Percentiles rank a stretch among this genome's conserved stretches.
phyloP scores from a whole-genome alignment of 1,284 basidiomycete species.

The Filobasidium uniguttulatum region DNA sequence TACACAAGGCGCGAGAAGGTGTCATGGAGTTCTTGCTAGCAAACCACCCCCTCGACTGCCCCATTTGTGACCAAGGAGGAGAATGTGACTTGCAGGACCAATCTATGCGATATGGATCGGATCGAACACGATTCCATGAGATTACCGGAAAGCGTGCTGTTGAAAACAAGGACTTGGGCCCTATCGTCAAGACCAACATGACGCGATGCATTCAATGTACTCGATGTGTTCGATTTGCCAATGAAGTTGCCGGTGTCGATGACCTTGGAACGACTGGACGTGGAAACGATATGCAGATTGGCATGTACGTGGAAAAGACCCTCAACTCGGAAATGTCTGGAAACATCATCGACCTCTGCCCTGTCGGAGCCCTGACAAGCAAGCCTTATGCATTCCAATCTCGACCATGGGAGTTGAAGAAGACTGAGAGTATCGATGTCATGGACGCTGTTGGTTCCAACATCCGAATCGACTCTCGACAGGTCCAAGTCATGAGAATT shows the following conservation, averaged over 20 bases:
- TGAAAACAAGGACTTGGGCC: slow-evolving; percentile 96
- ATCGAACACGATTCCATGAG: slow-evolving; percentile 95
- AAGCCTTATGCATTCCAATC: slow-evolving; percentile 97
- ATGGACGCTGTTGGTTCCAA: slow-evolving; percentile 96
- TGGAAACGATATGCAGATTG: slow-evolving; percentile 97
- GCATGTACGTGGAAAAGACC: slow-evolving; percentile 94
- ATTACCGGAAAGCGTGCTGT: slow-evolving; percentile 94
- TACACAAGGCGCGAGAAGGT: slow-evolving; percentile 91
- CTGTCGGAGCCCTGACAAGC: slow-evolving; percentile 90
- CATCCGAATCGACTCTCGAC: slow-evolving; percentile 91
- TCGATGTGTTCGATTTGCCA: slow-evolving; percentile 95
- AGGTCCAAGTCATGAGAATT: slow-evolving; percentile 92
- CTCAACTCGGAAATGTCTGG: slow-evolving; percentile 97
- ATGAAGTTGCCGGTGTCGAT: slow-evolving; percentile 97
- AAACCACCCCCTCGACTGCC: slow-evolving; percentile 96
- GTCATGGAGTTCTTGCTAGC: slow-evolving; percentile 98
- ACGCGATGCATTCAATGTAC: slow-evolving; percentile 99
- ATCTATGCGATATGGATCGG: slow-evolving; percentile 97
- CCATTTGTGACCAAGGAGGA: slow-evolving; percentile 94
- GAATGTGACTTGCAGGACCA: slow-evolving; percentile 99
- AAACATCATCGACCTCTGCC: slow-evolving; percentile 91
- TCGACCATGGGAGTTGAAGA: slow-evolving; percentile 97
- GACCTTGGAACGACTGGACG: slow-evolving; percentile 94
- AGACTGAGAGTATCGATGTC: slow-evolving; percentile 95
- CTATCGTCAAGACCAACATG: slow-evolving; percentile 97